Percentiles rank a stretch among this genome's conserved stretches.
These are phyloP conservation scores for Onygenales sp. DNA, from an alignment of 2,329 filamentous ascomycete genomes.

Conservation along the genomic window DNA sequence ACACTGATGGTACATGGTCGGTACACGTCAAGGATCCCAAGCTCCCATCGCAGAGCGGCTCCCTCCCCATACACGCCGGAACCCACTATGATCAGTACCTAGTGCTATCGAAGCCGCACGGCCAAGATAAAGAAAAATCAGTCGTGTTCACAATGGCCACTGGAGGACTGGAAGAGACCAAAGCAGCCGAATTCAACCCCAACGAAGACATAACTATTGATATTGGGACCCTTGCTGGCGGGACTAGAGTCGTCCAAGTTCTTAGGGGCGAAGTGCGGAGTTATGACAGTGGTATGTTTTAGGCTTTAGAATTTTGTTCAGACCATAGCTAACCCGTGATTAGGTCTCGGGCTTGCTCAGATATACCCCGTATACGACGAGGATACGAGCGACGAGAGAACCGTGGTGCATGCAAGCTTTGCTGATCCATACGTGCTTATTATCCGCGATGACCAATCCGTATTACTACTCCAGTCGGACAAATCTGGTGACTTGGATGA, in stretches of 20 bases:
- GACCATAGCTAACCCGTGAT: conserved; percentile 6
- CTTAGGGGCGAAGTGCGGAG: conserved; percentile 77
- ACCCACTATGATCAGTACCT: conserved; percentile 61
- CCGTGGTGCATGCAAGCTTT: conserved; percentile 72
- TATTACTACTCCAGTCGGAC: conserved; percentile 70
- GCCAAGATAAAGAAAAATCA: conserved; percentile 62
- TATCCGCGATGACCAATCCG: conserved; percentile 71
- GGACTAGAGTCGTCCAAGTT: conserved; percentile 77
- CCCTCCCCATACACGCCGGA: not conserved
- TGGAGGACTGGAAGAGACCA: conserved; percentile 63
- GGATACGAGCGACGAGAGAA: conserved; percentile 66
- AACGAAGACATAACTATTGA: conserved; percentile 81
- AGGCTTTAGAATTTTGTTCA: not conserved
- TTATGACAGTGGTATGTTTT: conserved; percentile 71
- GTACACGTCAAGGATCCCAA: conserved; percentile 46
- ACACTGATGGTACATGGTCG: conserved; percentile 72
- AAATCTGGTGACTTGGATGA: conserved; percentile 78
- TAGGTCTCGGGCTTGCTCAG: conserved; percentile 77
- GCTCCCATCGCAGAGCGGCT: conserved; percentile 12
- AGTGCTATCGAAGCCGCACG: conserved; percentile 63
- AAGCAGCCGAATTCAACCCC: conserved; percentile 82
- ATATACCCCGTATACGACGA: conserved; percentile 92
- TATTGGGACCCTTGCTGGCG: conserved; percentile 70
- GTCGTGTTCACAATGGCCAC: conserved; percentile 68
- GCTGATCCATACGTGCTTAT: conserved; percentile 78